phyloP scores from a whole-genome alignment of 495 filamentous ascomycete genomes.

The Penicillium nucicola region DNA sequence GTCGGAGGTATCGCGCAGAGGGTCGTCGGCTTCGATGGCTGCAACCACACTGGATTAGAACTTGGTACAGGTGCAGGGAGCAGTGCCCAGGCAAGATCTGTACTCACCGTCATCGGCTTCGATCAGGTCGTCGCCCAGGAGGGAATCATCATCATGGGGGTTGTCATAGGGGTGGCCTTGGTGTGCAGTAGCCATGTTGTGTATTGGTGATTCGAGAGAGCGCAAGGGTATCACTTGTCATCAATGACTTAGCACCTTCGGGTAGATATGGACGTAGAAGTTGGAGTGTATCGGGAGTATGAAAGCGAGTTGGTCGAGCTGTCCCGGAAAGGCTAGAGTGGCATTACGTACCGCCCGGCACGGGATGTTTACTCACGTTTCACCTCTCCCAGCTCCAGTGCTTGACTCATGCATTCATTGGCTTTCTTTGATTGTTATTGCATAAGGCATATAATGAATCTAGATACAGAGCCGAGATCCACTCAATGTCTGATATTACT shows the following conservation, averaged over 20 bases:
- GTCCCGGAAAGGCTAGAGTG: slow-evolving; percentile 47
- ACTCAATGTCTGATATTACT: background rate
- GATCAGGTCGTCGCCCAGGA: slow-evolving; percentile 84
- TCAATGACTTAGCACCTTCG: slow-evolving; percentile 13
- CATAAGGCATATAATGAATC: too few relatives aligned
- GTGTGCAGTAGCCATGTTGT: slow-evolving; percentile 45
- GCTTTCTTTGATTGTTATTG: background rate
- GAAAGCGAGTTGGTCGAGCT: slow-evolving; percentile 24
- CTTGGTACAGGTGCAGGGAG: background rate
- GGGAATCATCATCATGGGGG: slow-evolving; percentile 55
- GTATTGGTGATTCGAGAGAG: slow-evolving; percentile 1
- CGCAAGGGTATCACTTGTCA: slow-evolving; percentile 2
- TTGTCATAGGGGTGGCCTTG: slow-evolving; percentile 35
- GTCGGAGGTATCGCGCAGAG: slow-evolving; percentile 65
- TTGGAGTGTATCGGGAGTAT: slow-evolving; percentile 5
- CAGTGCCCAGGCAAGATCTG: background rate
- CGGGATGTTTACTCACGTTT: slow-evolving; percentile 24
- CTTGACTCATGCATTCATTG: background rate
- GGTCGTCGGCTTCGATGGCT: slow-evolving; percentile 92
- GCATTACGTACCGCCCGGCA: slow-evolving; percentile 37
- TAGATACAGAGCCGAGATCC: background rate
- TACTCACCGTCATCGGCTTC: slow-evolving; percentile 88
- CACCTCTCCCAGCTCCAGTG: too few relatives aligned
- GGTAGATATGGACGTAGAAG: background rate
- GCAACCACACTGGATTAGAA: slow-evolving; percentile 14